These are phyloP conservation scores for Chenopodium album DNA, from an alignment of 148 eudicot species.

Conservation along the genomic window DNA sequence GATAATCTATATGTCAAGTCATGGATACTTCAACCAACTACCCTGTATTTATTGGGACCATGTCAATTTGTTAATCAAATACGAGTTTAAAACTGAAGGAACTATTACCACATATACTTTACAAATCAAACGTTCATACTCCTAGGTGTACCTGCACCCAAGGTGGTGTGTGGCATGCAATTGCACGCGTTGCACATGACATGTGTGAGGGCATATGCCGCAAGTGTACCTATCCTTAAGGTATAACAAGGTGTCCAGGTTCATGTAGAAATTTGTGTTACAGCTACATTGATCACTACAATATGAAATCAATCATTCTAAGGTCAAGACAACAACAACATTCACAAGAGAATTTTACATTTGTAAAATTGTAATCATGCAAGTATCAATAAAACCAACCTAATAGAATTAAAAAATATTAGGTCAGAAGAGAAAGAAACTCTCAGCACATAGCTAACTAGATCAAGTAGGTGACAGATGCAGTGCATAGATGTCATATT, in stretches of 20 bases:
- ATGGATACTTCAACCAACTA: neutral
- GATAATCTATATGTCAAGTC: neutral
- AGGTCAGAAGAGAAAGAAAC: neutral
- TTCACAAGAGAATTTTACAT: neutral
- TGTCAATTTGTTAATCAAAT: neutral
- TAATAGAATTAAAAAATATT: too few species aligned
- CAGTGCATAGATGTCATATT: neutral
- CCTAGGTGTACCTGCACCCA: neutral
- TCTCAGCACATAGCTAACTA: neutral
- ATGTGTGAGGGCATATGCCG: too few species aligned
- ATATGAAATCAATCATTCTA: neutral
- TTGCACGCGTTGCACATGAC: neutral
- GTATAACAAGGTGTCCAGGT: neutral
- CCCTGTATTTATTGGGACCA: neutral
- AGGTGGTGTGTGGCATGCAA: neutral
- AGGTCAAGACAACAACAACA: neutral
- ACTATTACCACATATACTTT: too few species aligned
- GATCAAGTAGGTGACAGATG: slow-evolving; percentile 1
- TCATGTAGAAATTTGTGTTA: neutral
- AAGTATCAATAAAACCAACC: too few species aligned
- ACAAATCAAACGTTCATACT: neutral
- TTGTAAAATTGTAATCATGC: too few species aligned
- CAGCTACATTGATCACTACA: neutral
- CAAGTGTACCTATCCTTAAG: neutral
- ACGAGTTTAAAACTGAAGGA: too few species aligned